Evolutionary conservation across 2,329 filamentous ascomycete species (phyloP), one percentile per base, ranked within the genome.

Genomic region (Calonectria ilicicola): DNA sequence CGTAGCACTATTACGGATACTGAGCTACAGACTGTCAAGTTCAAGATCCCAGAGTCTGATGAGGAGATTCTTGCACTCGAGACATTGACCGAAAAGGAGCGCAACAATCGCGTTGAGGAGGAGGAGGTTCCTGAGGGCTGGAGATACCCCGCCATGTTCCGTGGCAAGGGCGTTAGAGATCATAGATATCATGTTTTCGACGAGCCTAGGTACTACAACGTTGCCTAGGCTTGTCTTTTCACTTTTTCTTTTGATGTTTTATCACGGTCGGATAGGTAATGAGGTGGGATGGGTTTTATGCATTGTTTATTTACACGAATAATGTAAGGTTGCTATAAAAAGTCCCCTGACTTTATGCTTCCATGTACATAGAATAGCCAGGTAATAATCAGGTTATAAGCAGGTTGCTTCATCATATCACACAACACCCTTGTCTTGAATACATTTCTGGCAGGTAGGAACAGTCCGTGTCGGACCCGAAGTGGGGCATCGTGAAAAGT

Each of bases 131-230:
- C 94, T 0, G 88, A 91, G 73, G 95, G 94, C 17, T 91, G 92
- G 86, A 90, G 94, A 72, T 99, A 98, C 88, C 97, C 97, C 1
- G 89, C 89, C 17, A 82, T 97, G 83, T 98, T 99, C 86, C 91
- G 90, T 76, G 96, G 95, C 0, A 85, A 96, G 76, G 97, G 97
- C 58, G 95, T 98, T 6, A 89, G 97, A 72, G 97, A 95, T 5
- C 97, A 99, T 85, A 86, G 89, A 73, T 99, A 98, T 84, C 97
- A 99, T 84, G 97, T 98, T 35, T 98, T 99, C 84, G 90, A 98
- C 78, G 95, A 97, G 86, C 96, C 95, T 63, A 90, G 94, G 82
- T 98, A 97, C 82, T 93, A 85, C 75, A 85, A 85, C 69, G 23
- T 26, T 63, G 38, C 44, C 42, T 73, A 65, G 65, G 63, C 27